phyloP scores from a whole-genome alignment of 2,329 filamentous ascomycete genomes.

The Exophiala lecanii-corni region DNA sequence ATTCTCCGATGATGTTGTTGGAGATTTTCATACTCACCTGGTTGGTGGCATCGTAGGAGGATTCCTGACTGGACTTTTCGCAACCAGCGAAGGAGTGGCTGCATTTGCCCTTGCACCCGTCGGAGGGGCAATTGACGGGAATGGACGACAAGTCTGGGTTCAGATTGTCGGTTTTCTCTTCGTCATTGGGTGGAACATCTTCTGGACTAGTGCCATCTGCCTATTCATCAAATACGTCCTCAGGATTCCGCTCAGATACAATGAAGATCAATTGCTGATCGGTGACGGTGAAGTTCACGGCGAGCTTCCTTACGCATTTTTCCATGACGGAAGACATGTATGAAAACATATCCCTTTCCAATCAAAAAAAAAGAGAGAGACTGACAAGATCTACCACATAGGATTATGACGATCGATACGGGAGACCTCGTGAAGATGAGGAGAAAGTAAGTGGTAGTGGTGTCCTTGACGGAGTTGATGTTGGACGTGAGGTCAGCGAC shows the following conservation, averaged over 20 bases:
- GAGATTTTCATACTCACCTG: conserved; percentile 47
- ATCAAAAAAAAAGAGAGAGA: neutral
- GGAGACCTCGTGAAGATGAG: conserved; percentile 4
- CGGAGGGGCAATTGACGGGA: conserved; percentile 49
- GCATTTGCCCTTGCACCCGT: conserved; percentile 44
- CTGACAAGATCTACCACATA: too few relatives aligned
- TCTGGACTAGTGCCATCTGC: conserved; percentile 48
- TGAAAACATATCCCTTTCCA: conserved; percentile 1
- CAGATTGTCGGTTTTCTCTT: conserved; percentile 48
- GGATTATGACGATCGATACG: conserved; percentile 11
- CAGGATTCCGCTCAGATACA: conserved; percentile 46
- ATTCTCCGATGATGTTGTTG: conserved; percentile 51
- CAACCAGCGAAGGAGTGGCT: conserved; percentile 53
- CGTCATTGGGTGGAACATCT: conserved; percentile 48
- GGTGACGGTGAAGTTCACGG: conserved; percentile 48
- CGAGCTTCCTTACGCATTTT: conserved; percentile 40
- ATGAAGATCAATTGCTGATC: conserved; percentile 41
- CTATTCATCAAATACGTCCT: conserved; percentile 49
- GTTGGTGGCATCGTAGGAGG: conserved; percentile 50
- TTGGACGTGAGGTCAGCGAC: conserved; percentile 12
- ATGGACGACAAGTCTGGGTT: conserved; percentile 47
- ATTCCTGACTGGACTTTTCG: conserved; percentile 58
- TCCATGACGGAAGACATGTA: conserved; percentile 26
- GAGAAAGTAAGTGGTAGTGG: conserved; percentile 9
- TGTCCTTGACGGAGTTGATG: conserved; percentile 17